These are phyloP conservation scores for Hypseocharis bilobata DNA, from an alignment of 441 rosid species.

Conservation along the genomic window DNA sequence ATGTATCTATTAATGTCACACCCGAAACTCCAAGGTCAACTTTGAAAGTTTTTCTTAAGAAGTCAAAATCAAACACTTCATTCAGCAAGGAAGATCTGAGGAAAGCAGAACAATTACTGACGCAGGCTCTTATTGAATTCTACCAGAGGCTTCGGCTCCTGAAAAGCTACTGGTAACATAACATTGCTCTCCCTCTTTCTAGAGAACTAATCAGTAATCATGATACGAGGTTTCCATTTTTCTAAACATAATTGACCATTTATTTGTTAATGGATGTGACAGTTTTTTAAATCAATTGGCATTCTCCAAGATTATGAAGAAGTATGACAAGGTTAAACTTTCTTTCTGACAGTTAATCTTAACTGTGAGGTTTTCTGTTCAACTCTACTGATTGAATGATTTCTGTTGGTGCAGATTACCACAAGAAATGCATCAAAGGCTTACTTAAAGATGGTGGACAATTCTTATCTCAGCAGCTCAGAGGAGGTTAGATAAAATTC, in stretches of 20 bases:
- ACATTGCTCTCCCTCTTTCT: too few species aligned
- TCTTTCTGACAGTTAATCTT: background rate
- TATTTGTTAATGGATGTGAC: constrained; percentile 13
- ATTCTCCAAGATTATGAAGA: constrained; percentile 68
- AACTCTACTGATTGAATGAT: constrained; percentile 8
- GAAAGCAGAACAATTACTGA: constrained; percentile 51
- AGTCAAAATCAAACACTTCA: constrained; percentile 28
- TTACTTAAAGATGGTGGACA: constrained; percentile 57
- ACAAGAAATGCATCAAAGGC: constrained; percentile 46
- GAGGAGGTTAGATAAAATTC: constrained; percentile 39
- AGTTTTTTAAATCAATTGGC: constrained; percentile 72
- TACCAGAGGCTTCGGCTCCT: constrained; percentile 54
- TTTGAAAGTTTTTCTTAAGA: constrained; percentile 33
- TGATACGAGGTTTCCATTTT: background rate
- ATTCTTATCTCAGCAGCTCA: constrained; percentile 53
- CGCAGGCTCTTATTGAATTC: constrained; percentile 48
- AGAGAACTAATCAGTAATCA: background rate
- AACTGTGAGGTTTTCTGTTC: background rate
- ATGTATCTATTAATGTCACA: constrained; percentile 51
- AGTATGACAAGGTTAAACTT: constrained; percentile 63
- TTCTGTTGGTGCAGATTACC: constrained; percentile 36
- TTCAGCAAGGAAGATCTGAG: constrained; percentile 43
- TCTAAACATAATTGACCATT: background rate
- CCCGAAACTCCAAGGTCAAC: constrained; percentile 48
- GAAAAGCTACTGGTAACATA: constrained; percentile 58